A percentile compares a stretch with the other conserved stretches of the same genome.
Conservation (phyloP, 345 rosid genomes). For the Lagerstroemia speciosa region DNA sequence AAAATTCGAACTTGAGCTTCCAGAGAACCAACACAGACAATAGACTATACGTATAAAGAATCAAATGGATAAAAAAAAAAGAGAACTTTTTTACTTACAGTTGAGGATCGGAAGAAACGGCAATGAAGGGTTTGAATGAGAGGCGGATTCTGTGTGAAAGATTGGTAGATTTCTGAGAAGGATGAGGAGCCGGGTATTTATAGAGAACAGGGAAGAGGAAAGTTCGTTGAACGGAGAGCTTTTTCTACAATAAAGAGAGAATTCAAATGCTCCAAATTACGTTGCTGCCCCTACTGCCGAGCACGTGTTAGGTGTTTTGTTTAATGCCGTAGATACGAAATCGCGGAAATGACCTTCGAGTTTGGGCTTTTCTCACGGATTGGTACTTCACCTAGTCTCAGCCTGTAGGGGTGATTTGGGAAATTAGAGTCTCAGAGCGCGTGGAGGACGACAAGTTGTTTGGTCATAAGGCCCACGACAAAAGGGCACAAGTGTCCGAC, state of each 20-base stretch:
- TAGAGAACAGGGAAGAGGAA: conserved; percentile 19
- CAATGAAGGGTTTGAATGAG: conserved; percentile 7
- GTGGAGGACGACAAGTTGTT: neutral
- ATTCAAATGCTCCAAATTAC: neutral
- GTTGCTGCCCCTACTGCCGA: neutral
- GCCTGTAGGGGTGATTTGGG: neutral
- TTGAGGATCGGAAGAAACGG: neutral
- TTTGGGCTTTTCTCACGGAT: neutral
- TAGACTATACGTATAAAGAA: neutral
- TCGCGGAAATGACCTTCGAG: conserved; percentile 11
- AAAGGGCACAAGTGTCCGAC: conserved; percentile 15
- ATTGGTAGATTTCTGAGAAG: conserved; percentile 2
- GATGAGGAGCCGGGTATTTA: conserved; percentile 14
- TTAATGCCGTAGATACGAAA: accelerated
- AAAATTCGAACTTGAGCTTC: neutral
- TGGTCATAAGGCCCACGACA: neutral
- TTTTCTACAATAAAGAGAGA: neutral
- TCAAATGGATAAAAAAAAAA: neutral
- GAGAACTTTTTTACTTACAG: conserved; percentile 5
- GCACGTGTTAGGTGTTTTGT: conserved; percentile 24
- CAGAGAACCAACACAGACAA: neutral
- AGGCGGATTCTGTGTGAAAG: conserved; percentile 2
- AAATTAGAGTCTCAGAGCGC: neutral
- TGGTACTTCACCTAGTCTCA: neutral
- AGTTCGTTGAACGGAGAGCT: conserved; percentile 11